Percentiles rank a stretch among this genome's conserved stretches.
These are phyloP conservation scores for Onygena corvina DNA, from an alignment of 2,329 filamentous ascomycete species.

Conservation along the genomic window DNA sequence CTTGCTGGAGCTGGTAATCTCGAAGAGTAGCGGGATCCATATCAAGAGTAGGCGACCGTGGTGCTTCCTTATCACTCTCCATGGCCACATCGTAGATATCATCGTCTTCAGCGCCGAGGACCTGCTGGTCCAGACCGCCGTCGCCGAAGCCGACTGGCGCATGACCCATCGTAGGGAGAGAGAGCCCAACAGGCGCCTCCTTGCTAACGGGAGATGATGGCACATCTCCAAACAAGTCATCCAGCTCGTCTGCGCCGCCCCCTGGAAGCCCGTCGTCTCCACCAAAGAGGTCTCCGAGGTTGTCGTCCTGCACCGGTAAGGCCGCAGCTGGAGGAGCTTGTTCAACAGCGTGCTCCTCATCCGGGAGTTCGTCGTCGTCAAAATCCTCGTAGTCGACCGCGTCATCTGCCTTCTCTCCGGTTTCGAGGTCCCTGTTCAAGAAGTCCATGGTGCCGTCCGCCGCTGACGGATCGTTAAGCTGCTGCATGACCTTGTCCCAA, in stretches of 20 bases:
- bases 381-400: constrained; percentile 87
- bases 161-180: neutral
- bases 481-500: constrained; percentile 33
- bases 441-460: constrained; percentile 29
- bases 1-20: constrained; percentile 37
- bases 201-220: constrained; percentile 27
- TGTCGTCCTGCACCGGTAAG: constrained; percentile 29
- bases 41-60: constrained; percentile 25
- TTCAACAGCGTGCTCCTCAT: constrained; percentile 42
- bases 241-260: constrained; percentile 30
- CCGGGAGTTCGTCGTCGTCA: constrained; percentile 77
- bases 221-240: constrained; percentile 39
- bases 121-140: neutral
- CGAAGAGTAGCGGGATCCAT: constrained; percentile 33
- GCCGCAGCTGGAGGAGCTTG: constrained; percentile 28
- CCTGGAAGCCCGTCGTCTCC: constrained; percentile 8
- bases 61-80: constrained; percentile 19
- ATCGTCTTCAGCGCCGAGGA: neutral
- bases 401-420: constrained; percentile 74
- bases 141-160: neutral
- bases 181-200: constrained; percentile 17
- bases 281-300: constrained; percentile 3
- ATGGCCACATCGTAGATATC: constrained; percentile 7
- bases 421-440: constrained; percentile 30
- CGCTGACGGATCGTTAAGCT: constrained; percentile 29